A percentile compares a stretch with the other conserved stretches of the same genome.
phyloP scores from a whole-genome alignment of 495 filamentous ascomycete genomes.

The Aspergillus haitiensis region DNA sequence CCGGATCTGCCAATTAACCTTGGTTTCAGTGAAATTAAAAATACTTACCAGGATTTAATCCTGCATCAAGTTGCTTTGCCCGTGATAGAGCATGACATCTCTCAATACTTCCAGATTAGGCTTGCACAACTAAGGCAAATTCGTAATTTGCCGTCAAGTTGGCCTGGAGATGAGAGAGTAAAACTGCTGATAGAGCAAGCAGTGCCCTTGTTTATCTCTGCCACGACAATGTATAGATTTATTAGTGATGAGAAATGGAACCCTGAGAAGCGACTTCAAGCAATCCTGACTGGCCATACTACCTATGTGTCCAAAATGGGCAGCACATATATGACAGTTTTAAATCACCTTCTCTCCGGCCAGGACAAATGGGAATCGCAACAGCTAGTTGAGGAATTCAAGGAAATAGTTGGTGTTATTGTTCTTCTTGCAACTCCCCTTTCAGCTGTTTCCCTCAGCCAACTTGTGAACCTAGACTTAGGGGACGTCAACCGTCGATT shows the following conservation, averaged over 20 bases:
- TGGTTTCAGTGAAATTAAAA: neutral
- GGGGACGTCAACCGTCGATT: neutral
- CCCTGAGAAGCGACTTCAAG: slow-evolving; percentile 28
- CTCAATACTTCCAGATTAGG: neutral
- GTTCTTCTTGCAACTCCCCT: neutral
- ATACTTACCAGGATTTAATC: neutral
- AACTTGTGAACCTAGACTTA: neutral
- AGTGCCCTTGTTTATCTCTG: slow-evolving; percentile 46
- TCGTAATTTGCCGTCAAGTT: too few relatives aligned
- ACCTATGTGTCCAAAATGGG: neutral
- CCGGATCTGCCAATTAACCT: neutral
- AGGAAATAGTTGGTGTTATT: neutral
- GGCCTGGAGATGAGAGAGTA: slow-evolving; percentile 37
- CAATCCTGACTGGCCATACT: neutral
- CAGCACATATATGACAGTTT: neutral
- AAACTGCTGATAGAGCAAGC: slow-evolving; percentile 35
- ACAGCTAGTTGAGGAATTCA: neutral
- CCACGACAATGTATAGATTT: slow-evolving; percentile 44
- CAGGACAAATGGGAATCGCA: neutral
- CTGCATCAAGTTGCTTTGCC: neutral
- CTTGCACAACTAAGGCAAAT: too few relatives aligned
- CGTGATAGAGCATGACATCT: neutral
- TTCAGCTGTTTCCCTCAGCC: neutral
- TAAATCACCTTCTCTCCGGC: neutral
- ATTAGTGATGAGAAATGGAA: slow-evolving; percentile 20